phyloP scores from a whole-genome alignment of 495 filamentous ascomycete species.

The Penicillium angulare region DNA sequence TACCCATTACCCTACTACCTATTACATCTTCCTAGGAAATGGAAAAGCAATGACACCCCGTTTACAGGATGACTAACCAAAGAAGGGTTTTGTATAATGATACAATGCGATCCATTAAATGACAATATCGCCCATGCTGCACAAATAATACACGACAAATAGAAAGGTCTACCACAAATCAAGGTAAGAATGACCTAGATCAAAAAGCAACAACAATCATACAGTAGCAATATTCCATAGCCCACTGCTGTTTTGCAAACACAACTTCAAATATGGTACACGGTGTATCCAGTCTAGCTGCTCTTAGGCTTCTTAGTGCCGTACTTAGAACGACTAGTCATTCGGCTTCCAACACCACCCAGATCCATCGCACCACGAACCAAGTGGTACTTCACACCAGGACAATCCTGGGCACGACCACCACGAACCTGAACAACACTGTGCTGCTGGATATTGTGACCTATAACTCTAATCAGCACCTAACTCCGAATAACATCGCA shows the following conservation, averaged over 20 bases:
- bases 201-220: background rate
- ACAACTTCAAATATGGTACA: background rate
- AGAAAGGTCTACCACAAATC: background rate
- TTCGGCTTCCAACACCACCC: slow-evolving; percentile 84
- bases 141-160: slow-evolving; percentile 11
- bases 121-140: slow-evolving; percentile 9
- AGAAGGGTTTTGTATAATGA: slow-evolving; percentile 1
- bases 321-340: slow-evolving; percentile 88
- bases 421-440: slow-evolving; percentile 92
- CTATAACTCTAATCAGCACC: slow-evolving; percentile 29
- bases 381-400: slow-evolving; percentile 93
- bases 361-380: slow-evolving; percentile 92
- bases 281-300: slow-evolving; percentile 23
- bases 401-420: slow-evolving; percentile 92
- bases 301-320: slow-evolving; percentile 97
- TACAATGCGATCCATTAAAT: slow-evolving; percentile 3
- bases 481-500: background rate
- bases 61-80: background rate
- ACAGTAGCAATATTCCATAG: too few species aligned
- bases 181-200: background rate
- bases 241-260: too few species aligned
- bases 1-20: too few species aligned
- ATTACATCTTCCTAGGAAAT: background rate
- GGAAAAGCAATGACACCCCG: background rate
- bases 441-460: slow-evolving; percentile 99